Percentiles rank a stretch among this genome's conserved stretches.
phyloP scores from a whole-genome alignment of 768 basidiomycete species.

The Cystoderma amianthinum region DNA sequence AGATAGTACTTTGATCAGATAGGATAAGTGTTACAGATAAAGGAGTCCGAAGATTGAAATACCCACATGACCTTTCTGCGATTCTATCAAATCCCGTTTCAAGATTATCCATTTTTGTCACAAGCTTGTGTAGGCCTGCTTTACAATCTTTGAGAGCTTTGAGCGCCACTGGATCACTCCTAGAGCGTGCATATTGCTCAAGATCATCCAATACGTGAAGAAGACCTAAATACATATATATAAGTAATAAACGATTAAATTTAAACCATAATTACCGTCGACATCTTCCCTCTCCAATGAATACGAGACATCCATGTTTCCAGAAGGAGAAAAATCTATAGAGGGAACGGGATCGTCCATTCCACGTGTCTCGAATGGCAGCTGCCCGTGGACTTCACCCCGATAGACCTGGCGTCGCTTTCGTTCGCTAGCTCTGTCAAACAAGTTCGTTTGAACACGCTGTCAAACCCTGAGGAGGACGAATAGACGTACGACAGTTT shows the following conservation, averaged over 20 bases:
- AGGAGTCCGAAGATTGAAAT: conserved; percentile 3
- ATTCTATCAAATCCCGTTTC: conserved; percentile 81
- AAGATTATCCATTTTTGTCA: conserved; percentile 73
- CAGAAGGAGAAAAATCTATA: conserved; percentile 74
- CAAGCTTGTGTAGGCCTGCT: conserved; percentile 55
- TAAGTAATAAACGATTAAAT: conserved; percentile 4
- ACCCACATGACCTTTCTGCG: conserved; percentile 77
- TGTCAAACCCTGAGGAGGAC: no score
- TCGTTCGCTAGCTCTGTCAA: conserved; percentile 59
- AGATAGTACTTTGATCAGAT: conserved; percentile 53
- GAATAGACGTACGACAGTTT: conserved; percentile 69
- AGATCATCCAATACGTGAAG: conserved; percentile 60
- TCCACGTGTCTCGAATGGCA: conserved; percentile 80
- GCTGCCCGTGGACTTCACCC: conserved; percentile 73
- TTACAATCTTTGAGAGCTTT: conserved; percentile 59
- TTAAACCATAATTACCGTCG: conserved; percentile 44
- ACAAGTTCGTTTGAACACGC: no score
- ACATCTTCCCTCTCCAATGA: conserved; percentile 68
- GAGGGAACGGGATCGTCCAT: conserved; percentile 77
- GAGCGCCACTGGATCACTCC: conserved; percentile 37
- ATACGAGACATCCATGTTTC: conserved; percentile 55
- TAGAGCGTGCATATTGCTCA: conserved; percentile 45
- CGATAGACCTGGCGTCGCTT: conserved; percentile 84
- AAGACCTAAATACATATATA: conserved; percentile 34
- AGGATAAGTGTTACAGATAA: conserved; percentile 4